Evolutionary conservation across 2,329 filamentous ascomycete genomes (phyloP), one percentile per base, ranked within the genome.

Genomic region (Ceratocystis colombiana): DNA sequence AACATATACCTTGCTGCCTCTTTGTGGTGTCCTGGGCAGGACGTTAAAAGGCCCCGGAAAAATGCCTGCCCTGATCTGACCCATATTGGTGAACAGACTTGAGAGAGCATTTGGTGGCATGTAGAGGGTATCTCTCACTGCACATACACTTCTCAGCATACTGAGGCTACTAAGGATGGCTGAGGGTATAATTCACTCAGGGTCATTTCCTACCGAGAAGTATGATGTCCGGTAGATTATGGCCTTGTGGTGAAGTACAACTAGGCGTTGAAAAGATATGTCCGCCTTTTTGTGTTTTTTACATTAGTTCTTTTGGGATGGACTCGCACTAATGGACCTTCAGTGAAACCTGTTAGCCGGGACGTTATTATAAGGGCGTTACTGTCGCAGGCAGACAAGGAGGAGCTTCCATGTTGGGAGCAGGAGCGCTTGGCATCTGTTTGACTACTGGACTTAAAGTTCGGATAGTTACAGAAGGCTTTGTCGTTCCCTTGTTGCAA

Each of bases 21-120:
- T n/a, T 22, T 46, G 45, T 46, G 30, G 71, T 67, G 73, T 75
- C 73, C 73, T 74, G 69, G 72, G 73, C 71, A 75, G 44, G 74
- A 76, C 72, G 62, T 68, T 69, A 73, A 75, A 76, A 73, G 71
- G 72, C 74, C 71, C 22, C 44, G 37, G 37, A 41, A 8, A 20
- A 25, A 48, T 46, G 25, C 17, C 12, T 41, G 4, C 22, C 50
- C 3, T 30, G 25, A 33, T 59, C 28, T n/a, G 53, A n/a, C 53
- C 22, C 33, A 10, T 20, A 37, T 45, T 30, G 20, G 12, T 45
- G 46, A 20, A 44, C 33, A 28, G 28, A 59, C 28, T 17, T 25
- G 4, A 17, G 25, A 17, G 22, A 12, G 7, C 6, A 48, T 12
- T 53, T 53, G 20, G 20, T 4, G 48, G 8, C 46, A 22, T 20